Percentiles rank a stretch among this genome's conserved stretches.
phyloP scores from a whole-genome alignment of 805 yeast genomes.

The Priceomyces fermenticarens region DNA sequence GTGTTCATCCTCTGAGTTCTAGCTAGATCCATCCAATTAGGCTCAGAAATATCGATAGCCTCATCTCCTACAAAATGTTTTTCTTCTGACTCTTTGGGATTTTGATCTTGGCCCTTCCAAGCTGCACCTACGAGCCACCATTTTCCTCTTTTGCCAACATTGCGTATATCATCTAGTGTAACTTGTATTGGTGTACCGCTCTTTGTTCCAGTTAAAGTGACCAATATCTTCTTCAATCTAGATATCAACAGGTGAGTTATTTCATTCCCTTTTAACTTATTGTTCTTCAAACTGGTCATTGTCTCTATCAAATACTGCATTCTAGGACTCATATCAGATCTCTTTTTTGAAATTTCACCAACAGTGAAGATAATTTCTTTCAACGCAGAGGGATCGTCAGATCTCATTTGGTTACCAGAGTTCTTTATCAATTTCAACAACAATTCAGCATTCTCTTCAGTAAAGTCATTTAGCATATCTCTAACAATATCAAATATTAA shows the following conservation, averaged over 20 bases:
- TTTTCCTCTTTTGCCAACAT: slow-evolving; percentile 78
- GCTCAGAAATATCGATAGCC: slow-evolving; percentile 64
- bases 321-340: slow-evolving; percentile 48
- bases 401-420: slow-evolving; percentile 80
- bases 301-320: slow-evolving; percentile 83
- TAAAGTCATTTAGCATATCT: slow-evolving; percentile 49
- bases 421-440: slow-evolving; percentile 68
- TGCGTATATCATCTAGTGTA: slow-evolving; percentile 73
- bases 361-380: slow-evolving; percentile 69
- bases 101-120: slow-evolving; percentile 69
- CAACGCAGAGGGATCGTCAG: slow-evolving; percentile 85
- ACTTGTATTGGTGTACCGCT: slow-evolving; percentile 79
- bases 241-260: slow-evolving; percentile 49
- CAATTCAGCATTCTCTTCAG: slow-evolving; percentile 74
- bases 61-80: slow-evolving; percentile 52
- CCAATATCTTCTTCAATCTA: slow-evolving; percentile 63
- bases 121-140: slow-evolving; percentile 99
- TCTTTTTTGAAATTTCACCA: slow-evolving; percentile 43
- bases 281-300: slow-evolving; percentile 80
- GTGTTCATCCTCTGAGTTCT: slow-evolving; percentile 90
- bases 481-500: slow-evolving; percentile 75
- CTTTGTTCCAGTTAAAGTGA: slow-evolving; percentile 45
- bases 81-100: slow-evolving; percentile 14
- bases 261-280: slow-evolving; percentile 65
- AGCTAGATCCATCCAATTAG: slow-evolving; percentile 89